Conservation (phyloP, 805 yeast genomes). For the Starmerella ratchasimensis region DNA sequence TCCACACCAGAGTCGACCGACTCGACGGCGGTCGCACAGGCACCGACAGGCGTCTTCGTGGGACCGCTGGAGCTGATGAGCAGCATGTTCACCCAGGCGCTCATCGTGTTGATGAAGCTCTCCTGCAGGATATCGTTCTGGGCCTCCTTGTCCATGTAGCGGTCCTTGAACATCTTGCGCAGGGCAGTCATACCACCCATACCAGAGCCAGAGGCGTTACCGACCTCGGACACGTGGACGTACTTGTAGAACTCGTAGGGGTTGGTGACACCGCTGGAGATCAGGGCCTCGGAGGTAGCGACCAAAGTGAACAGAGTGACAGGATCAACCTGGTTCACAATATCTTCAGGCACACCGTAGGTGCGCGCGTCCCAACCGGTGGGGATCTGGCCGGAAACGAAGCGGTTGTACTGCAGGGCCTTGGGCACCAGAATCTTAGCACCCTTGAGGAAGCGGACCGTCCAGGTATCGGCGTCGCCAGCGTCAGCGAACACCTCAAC, state of each 20-base stretch:
- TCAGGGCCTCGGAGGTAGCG: conserved; percentile 86
- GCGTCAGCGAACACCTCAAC: conserved; percentile 82
- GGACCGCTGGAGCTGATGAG: conserved; percentile 96
- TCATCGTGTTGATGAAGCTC: conserved; percentile 96
- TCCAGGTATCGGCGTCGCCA: conserved; percentile 72
- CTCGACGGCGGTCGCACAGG: conserved; percentile 98
- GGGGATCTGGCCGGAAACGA: conserved; percentile 86
- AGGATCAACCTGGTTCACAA: conserved; percentile 89
- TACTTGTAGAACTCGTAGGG: conserved; percentile 98
- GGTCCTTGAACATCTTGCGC: conserved; percentile 94
- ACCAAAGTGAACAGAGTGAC: conserved; percentile 86
- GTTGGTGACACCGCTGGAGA: conserved; percentile 90
- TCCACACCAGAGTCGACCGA: conserved; percentile 94
- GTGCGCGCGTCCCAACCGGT: conserved; percentile 95
- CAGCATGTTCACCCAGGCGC: conserved; percentile 99
- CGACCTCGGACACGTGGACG: conserved; percentile 95
- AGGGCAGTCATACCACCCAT: conserved; percentile 98
- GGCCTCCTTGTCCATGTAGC: conserved; percentile 84
- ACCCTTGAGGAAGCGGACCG: conserved; percentile 84
- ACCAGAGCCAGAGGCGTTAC: conserved; percentile 99
- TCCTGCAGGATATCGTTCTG: conserved; percentile 97
- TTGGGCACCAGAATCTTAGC: conserved; percentile 85
- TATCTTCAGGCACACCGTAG: conserved; percentile 91
- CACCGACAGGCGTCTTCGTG: conserved; percentile 98
- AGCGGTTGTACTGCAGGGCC: conserved; percentile 46